These are phyloP conservation scores for Gnomoniopsis smithogilvyi DNA, from an alignment of 2,329 filamentous ascomycete genomes.

Conservation along the genomic window DNA sequence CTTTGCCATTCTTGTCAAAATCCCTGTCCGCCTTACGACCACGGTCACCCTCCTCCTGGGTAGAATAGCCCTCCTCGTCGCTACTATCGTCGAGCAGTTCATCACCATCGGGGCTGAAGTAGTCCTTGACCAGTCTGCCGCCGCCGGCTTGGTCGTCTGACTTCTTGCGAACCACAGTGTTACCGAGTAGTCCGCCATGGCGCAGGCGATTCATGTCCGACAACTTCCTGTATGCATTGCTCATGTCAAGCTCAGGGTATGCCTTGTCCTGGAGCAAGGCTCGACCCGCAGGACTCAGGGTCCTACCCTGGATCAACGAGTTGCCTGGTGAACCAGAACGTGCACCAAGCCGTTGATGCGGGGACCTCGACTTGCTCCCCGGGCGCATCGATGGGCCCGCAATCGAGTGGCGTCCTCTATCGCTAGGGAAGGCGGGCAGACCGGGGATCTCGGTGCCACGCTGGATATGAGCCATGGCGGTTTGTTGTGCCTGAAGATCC, in stretches of 20 bases:
- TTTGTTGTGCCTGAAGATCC: conserved; percentile 24
- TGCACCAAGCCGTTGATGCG: conserved; percentile 46
- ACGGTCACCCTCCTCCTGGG: conserved; percentile 64
- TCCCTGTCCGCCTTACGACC: conserved; percentile 54
- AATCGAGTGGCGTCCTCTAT: conserved; percentile 39
- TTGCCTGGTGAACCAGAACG: conserved; percentile 45
- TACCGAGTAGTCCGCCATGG: conserved; percentile 60
- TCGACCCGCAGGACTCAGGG: conserved; percentile 36
- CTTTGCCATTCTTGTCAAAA: conserved; percentile 24
- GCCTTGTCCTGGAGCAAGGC: conserved; percentile 55
- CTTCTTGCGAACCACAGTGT: conserved; percentile 58
- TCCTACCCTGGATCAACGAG: conserved; percentile 27
- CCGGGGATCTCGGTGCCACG: conserved; percentile 48
- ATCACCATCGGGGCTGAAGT: conserved; percentile 63
- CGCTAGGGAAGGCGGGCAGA: conserved; percentile 44
- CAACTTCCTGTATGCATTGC: conserved; percentile 65
- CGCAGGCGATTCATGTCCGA: conserved; percentile 68
- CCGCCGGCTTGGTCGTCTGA: conserved; percentile 36
- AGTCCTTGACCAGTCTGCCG: conserved; percentile 66
- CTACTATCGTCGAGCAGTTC: conserved; percentile 63
- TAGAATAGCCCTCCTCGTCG: conserved; percentile 57
- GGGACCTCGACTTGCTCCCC: conserved; percentile 51
- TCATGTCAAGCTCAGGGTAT: conserved; percentile 59
- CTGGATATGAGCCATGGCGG: conserved; percentile 52
- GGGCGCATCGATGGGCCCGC: conserved; percentile 29